Base-by-base conservation (phyloP, 192 early-diverging fungal species). In the Backusella liffmaniae region DNA sequence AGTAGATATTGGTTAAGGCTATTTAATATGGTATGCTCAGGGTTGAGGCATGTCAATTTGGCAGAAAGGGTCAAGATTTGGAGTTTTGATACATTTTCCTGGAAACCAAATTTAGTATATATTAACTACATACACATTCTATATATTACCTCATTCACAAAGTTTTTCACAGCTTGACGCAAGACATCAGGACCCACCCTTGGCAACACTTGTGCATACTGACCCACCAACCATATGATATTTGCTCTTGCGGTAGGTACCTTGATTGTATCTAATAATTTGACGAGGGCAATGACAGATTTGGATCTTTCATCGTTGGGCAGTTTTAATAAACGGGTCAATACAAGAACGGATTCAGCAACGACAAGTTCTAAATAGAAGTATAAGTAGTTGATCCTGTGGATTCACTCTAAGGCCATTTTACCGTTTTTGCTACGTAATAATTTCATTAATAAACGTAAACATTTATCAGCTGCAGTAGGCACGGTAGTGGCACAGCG, bases 141-240 rank as follows among this genome's bases (percentile, higher is more conserved):
- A 5, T 35, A 30, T 73, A 32, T 59, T 76, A 87, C 86, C 81
- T 88, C 87, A 26, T 79, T 73, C 4, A 80, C 72, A 77, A 90
- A 90, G 15, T 73, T 71, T 68, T 93, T 94, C 18, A 91, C 92
- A 5, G 88, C 90, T 53, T 87, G 83, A 23, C 97, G 89, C 41
- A 99, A 86, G 8, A 94, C 88, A 80, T 98, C 97, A 9, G 94
- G 92, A 7, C 91, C 93, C 4, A 93, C 80, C 8, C 82, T 81
- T 4, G 90, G 87, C 9, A 96, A 84, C 42, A 84, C 81, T 23
- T 85, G 80, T 26, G 87, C 81, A 86, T 97, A 92, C 72, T 96
- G 92, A 32, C 94, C 90, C 26, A 98, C 90, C 53, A 99, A 84
- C 89, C 94, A 94, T 70, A 97, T 86, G 16, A 98, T 90, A 32